These are phyloP conservation scores for Tricholoma hemisulphureum DNA, from an alignment of 768 basidiomycete species.

Conservation along the genomic window DNA sequence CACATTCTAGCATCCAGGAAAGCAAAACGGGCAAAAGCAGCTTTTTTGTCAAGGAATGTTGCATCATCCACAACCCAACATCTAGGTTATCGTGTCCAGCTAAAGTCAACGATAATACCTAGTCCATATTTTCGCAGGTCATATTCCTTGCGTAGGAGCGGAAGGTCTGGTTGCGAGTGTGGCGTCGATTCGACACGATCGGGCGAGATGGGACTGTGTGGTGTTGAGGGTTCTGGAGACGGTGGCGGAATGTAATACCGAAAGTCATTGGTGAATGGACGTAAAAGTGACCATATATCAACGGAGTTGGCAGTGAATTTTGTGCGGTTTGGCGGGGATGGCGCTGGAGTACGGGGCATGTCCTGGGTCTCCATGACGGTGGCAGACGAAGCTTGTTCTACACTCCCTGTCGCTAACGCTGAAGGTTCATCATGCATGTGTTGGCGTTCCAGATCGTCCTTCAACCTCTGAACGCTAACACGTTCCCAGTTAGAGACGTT, in stretches of 20 bases:
- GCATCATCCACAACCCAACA: background rate
- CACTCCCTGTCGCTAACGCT: slow-evolving; percentile 10
- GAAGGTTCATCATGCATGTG: slow-evolving; percentile 22
- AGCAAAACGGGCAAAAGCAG: background rate
- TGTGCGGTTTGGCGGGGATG: slow-evolving; percentile 4
- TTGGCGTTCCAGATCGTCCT: slow-evolving; percentile 39
- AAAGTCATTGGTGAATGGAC: slow-evolving; percentile 13
- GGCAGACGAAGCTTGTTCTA: slow-evolving; percentile 4
- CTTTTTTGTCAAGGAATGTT: background rate
- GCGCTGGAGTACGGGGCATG: slow-evolving; percentile 18
- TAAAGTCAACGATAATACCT: slow-evolving; percentile 70
- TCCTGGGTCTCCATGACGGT: slow-evolving; percentile 13
- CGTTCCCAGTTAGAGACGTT: slow-evolving; percentile 75
- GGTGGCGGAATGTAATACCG: background rate
- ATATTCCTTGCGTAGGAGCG: slow-evolving; percentile 50
- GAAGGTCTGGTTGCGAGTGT: slow-evolving; percentile 17
- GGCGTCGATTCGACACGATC: slow-evolving; percentile 9
- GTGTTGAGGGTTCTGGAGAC: slow-evolving; percentile 3
- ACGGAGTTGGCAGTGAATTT: slow-evolving; percentile 1
- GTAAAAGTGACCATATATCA: slow-evolving; percentile 17
- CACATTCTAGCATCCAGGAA: background rate
- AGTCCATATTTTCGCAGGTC: slow-evolving; percentile 75
- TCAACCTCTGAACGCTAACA: slow-evolving; percentile 53
- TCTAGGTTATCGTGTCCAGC: slow-evolving; percentile 48
- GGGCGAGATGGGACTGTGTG: slow-evolving; percentile 4